Percentiles rank a stretch among this genome's conserved stretches.
phyloP scores from a whole-genome alignment of 2,329 filamentous ascomycete species.

The Phaeosphaeria sp. region DNA sequence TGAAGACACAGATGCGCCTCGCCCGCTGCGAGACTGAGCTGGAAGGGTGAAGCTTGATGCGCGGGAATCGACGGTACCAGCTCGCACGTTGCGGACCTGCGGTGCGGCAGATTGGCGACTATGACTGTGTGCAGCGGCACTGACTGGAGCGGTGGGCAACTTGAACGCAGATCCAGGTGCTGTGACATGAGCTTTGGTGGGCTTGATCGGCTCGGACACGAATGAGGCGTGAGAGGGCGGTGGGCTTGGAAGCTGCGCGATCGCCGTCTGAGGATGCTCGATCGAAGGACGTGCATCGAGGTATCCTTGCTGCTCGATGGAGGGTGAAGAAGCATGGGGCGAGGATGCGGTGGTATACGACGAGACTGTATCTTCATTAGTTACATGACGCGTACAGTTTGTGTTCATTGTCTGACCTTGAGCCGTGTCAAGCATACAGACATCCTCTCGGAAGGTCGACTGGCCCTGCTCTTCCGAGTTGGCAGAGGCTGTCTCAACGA shows the following conservation, averaged over 20 bases:
- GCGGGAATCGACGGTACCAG: slow-evolving; percentile 4
- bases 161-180: slow-evolving; percentile 9
- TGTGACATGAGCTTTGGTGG: neutral
- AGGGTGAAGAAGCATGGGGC: neutral
- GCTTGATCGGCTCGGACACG: neutral
- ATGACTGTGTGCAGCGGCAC: neutral
- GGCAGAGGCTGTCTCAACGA: neutral
- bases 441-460: neutral
- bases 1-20: slow-evolving; percentile 5
- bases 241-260: neutral
- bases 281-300: neutral
- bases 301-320: neutral
- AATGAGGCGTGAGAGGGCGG: neutral
- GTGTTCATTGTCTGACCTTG: neutral
- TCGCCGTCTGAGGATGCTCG: neutral
- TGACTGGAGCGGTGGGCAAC: slow-evolving; percentile 10
- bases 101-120: neutral
- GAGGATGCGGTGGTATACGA: neutral
- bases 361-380: neutral
- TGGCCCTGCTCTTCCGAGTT: neutral
- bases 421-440: neutral
- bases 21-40: neutral
- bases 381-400: neutral
- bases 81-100: slow-evolving; percentile 2
- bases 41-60: slow-evolving; percentile 6